Base-by-base conservation (phyloP, 371 early-diverging fungal species). In the Mortierella sp. region DNA sequence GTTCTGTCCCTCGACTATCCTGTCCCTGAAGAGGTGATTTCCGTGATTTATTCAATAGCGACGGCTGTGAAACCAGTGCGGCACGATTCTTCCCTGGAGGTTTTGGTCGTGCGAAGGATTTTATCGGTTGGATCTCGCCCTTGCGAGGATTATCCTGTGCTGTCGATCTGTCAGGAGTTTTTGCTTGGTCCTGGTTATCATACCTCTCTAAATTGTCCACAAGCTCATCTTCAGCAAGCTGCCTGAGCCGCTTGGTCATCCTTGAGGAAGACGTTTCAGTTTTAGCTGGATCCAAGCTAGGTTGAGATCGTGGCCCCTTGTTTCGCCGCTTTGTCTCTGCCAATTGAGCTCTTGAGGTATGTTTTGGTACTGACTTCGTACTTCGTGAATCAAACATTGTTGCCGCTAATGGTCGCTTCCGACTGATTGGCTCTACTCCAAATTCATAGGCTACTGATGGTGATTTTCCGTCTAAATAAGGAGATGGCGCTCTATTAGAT, bases 31-130 rank as follows among this genome's bases (percentile, higher is more conserved):
- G 26, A 13, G 63, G 19, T 19, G 66, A 15, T 23, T 17, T 26
- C 12, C 3, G 34, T 26, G 45, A n/a, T 26, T 53, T 42, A 28
- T 31, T 19, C 6, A 40, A 8, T 17, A 26, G n/a, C 26, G 53
- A 53, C 3, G 53, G 8, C 26, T 29, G 8, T 13, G 43, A 5
- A 51, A 60, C 12, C 7, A 62, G 0, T 8, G 49, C 34, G 6
- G 43, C 34, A 5, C 70, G 80, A 43, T 66, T 54, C 51, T 54
- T 69, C 42, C 70, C 70, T 43, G 80, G 71, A 5, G 80, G 68
- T n/a, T 74, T 74, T 51, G 80, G 64, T 29, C 64, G 55, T 22
- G 70, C 19, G 26, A 74, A 67, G 0, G 13, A 13, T 3, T 47
- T 45, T 29, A 23, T 35, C n/a, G 57, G 53, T 2, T 17, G 42